Base-by-base conservation (phyloP, 768 basidiomycete genomes). In the Suillus ampliporus region DNA sequence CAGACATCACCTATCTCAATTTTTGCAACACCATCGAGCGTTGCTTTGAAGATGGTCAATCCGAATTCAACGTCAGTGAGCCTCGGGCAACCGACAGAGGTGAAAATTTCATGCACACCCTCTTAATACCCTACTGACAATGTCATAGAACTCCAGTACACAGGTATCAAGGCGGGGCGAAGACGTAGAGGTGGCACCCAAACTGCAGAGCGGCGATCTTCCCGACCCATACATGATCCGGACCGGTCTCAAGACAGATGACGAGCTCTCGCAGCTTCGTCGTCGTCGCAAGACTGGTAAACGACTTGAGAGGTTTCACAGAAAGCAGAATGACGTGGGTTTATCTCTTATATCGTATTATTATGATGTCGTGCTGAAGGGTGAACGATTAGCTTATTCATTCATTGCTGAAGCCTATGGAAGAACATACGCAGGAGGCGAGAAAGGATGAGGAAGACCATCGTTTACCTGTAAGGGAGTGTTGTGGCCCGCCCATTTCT, bases 401-500 rank as follows among this genome's bases (percentile, higher is more conserved):
- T n/a, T 84, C 86, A n/a, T 77, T 98, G 64, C 83, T 99, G 38
- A 97, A 97, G 76, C 86, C 95, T 1, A 90, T 99, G 86, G 91
- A 94, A 40, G 88, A 90, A 38, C 92, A 95, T 70, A 94, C 94
- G 0, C 84, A 86, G 57, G 93, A 97, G 68, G 95, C 94, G 17
- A 84, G 81, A 63, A 81, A 83, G 14, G 86, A 89, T 37, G 90
- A 89, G 72, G 85, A 89, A 40, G 82, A 83, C 35, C 80, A 84
- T 41, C 89, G 91, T 21, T 68, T 92, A 52, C 82, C 89, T 21
- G 92, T 92, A 69, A 65, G 86, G 76, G 11, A 7, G 61, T 26
- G 47, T 15, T 9, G 38, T n/a, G 48, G 10, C 38, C 35, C 53
- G 31, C 60, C 23, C 46, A 3, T 35, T 37, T 19, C 59, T 43